Evolutionary conservation across 352 stramenopile genomes (phyloP).

Genomic region (Globisporangium irregulare): DNA sequence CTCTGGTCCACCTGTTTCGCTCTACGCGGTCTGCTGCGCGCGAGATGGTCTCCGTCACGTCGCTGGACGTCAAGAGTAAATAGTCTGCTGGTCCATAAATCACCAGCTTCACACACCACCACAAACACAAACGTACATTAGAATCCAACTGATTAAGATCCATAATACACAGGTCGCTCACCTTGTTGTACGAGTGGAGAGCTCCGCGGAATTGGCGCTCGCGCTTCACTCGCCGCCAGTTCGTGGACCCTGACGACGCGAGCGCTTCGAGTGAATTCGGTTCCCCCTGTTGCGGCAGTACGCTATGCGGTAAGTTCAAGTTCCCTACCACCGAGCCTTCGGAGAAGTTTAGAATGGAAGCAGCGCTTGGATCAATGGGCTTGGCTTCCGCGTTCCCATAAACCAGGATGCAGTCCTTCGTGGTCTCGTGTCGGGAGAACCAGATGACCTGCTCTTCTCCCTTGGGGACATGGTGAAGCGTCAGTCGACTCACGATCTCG

Average conservation of each 20-base stretch:
- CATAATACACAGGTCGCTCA: not conserved
- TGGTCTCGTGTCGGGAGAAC: not conserved
- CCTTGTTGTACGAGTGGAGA: not conserved
- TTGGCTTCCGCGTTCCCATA: not conserved
- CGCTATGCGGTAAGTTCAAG: not conserved
- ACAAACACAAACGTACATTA: not conserved
- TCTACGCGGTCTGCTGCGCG: not conserved
- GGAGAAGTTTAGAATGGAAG: not conserved
- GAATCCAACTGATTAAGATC: not conserved
- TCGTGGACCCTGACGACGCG: not conserved
- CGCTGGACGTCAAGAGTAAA: not conserved
- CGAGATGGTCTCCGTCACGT: not conserved
- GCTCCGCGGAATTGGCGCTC: not conserved
- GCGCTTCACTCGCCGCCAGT: not conserved
- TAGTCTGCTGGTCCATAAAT: not conserved
- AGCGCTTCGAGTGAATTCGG: not conserved
- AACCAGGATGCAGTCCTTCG: not conserved
- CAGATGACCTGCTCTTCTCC: not conserved
- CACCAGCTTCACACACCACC: not conserved
- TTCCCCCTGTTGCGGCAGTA: not conserved
- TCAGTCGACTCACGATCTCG: not conserved
- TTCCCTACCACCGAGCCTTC: not conserved
- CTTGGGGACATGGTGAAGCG: not conserved
- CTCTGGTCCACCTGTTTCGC: not conserved
- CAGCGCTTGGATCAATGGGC: not conserved